These are phyloP conservation scores for Kalaharituber pfeilii DNA, from an alignment of 2,329 filamentous ascomycete genomes.

Conservation along the genomic window DNA sequence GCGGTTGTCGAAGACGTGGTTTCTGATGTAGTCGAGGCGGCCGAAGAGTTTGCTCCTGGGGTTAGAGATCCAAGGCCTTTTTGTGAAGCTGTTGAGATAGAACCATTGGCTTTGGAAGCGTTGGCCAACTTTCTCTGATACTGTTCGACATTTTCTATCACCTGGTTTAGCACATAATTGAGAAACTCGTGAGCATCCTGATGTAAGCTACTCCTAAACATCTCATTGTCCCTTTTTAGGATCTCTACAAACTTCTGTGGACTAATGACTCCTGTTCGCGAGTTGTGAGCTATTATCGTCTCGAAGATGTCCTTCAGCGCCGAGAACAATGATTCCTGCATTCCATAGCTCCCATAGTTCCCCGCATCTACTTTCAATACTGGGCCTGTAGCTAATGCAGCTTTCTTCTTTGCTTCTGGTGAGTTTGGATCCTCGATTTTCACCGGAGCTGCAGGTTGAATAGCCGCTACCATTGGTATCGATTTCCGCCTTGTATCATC, in stretches of 20 bases:
- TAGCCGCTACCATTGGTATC: conserved; percentile 36
- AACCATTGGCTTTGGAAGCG: conserved; percentile 35
- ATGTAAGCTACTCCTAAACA: conserved; percentile 94
- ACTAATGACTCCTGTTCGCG: conserved; percentile 75
- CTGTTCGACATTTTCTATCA: conserved; percentile 85
- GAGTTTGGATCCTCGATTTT: conserved; percentile 87
- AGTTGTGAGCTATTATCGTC: conserved; percentile 62
- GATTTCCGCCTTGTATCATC: conserved; percentile 29
- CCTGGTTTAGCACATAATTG: conserved; percentile 84
- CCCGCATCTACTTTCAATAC: conserved; percentile 72
- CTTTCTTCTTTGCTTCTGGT: conserved; percentile 95
- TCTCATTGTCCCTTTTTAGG: conserved; percentile 83
- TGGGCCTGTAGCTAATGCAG: conserved; percentile 73
- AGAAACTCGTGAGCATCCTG: conserved; percentile 97
- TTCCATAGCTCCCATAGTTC: conserved; percentile 63
- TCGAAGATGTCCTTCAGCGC: conserved; percentile 93
- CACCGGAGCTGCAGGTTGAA: conserved; percentile 37
- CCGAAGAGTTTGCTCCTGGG: conserved; percentile 26
- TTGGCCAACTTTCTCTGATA: conserved; percentile 46
- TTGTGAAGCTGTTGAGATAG: conserved; percentile 25
- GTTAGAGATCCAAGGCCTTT: neutral
- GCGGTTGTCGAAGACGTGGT: conserved; percentile 24
- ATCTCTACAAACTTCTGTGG: conserved; percentile 88
- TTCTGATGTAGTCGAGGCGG: conserved; percentile 21
- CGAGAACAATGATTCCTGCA: conserved; percentile 90